Conservation (phyloP, 257 asterid species). For the Solanum etuberosum region DNA sequence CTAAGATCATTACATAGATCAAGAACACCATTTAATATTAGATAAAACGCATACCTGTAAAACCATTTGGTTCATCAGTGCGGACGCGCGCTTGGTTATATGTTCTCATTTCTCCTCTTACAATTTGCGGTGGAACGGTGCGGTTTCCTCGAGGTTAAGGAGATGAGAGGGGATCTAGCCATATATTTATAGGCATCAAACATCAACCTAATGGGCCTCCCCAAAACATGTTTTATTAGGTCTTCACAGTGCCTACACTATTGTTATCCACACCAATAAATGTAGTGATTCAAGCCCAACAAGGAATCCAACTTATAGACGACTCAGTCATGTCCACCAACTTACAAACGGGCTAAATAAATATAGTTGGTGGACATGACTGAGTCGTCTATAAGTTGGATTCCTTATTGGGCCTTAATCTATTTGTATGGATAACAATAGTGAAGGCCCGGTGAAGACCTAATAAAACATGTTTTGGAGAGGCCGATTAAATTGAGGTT, state of each 20-base stretch:
- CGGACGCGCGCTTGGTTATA: background rate
- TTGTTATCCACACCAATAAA: background rate
- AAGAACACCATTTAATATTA: background rate
- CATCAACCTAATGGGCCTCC: background rate
- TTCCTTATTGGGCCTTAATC: background rate
- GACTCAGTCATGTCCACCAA: no score
- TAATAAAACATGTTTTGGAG: no score
- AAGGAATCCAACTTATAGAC: background rate
- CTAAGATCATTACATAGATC: background rate
- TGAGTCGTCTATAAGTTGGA: background rate
- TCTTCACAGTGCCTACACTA: background rate
- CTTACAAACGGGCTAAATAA: background rate
- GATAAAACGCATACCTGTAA: background rate
- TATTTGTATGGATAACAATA: background rate
- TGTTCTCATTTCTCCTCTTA: background rate
- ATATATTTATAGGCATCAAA: background rate
- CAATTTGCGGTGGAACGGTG: background rate
- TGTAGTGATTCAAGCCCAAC: background rate
- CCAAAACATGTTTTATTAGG: background rate
- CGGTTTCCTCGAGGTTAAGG: background rate
- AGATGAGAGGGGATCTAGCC: background rate
- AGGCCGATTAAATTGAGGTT: background rate
- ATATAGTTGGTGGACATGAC: background rate
- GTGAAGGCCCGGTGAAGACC: background rate
- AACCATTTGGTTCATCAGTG: background rate